Base-by-base conservation (phyloP, 192 early-diverging fungal species). In the Pilaira anomala region DNA sequence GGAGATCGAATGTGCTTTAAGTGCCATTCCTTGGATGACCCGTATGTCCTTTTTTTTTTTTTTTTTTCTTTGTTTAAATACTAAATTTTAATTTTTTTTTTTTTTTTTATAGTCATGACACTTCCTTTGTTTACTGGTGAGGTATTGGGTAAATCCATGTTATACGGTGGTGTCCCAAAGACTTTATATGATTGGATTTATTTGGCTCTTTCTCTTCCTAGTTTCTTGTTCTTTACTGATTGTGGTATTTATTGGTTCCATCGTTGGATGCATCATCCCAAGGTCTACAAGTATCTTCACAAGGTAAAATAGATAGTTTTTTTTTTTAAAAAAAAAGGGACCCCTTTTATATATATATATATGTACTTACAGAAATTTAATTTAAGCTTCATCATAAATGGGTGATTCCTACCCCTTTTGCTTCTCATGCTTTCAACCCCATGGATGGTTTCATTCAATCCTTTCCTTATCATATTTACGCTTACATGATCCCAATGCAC, bases 231-330 rank as follows among this genome's bases (percentile, higher is more conserved):
- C 71, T 96, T 97, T 59, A 97, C 95, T 14, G 97, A 99, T 65
- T 92, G 86, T 72, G 80, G 88, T 56, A 93, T 99, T 60, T 99
- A 99, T 77, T 99, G 94, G 94, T 87, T 95, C 55, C 97, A 99
- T 74, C 91, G 97, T 18, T 83, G 80, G 60, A 82, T 92, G 68
- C 95, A 99, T 71, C 92, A 95, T 65, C 97, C 94, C 46, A 54
- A 76, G 39, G 67, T 99, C 44, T 99, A 99, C 69, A 88, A 89
- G 68, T 82, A 84, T 74, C 76, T 96, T 48, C 97, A 99, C 83
- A 90, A 91, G 81, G 83, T 85, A 76, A 19, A 55, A n/a, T n/a
- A n/a, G n/a, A n/a, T n/a, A 48, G 22, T 22, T 39, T 16, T 30
- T 60, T 40, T 13, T 29, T 26, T 5, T 24, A 24, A 48, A 13